These are phyloP conservation scores for Anethum foeniculum DNA, from an alignment of 140 eudicot species.

Conservation along the genomic window DNA sequence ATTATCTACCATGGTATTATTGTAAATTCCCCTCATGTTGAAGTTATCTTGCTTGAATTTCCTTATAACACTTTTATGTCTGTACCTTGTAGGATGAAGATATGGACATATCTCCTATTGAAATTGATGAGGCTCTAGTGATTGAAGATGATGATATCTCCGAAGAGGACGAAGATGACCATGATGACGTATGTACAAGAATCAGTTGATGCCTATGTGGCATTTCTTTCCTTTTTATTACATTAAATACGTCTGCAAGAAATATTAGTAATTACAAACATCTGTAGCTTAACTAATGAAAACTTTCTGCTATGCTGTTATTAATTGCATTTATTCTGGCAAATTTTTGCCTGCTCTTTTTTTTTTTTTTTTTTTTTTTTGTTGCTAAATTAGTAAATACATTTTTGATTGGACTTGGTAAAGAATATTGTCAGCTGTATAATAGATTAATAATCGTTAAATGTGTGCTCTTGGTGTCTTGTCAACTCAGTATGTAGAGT, in stretches of 20 bases:
- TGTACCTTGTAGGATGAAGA: constrained; percentile 65
- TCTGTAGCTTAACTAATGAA: not conserved
- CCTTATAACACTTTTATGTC: not conserved
- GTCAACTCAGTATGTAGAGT: not conserved
- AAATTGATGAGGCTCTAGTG: constrained; percentile 72
- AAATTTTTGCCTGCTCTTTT: not conserved
- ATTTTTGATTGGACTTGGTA: not conserved
- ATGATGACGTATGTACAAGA: constrained; percentile 54
- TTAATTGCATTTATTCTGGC: not conserved
- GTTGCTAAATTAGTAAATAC: not conserved
- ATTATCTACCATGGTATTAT: not conserved
- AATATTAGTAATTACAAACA: too few species aligned
- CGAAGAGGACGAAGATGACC: constrained; percentile 77
- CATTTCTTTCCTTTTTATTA: not conserved
- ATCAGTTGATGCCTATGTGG: not conserved
- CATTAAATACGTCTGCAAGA: not conserved
- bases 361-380: not conserved
- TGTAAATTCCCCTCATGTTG: not conserved
- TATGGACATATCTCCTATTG: constrained; percentile 67
- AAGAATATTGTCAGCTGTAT: not conserved
- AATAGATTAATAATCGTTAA: not conserved
- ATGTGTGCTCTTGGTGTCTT: not conserved
- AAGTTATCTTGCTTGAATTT: not conserved
- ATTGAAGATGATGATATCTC: constrained; percentile 90
- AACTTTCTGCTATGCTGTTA: not conserved